phyloP scores from a whole-genome alignment of 495 filamentous ascomycete genomes.

The Aspergillus ostianus region DNA sequence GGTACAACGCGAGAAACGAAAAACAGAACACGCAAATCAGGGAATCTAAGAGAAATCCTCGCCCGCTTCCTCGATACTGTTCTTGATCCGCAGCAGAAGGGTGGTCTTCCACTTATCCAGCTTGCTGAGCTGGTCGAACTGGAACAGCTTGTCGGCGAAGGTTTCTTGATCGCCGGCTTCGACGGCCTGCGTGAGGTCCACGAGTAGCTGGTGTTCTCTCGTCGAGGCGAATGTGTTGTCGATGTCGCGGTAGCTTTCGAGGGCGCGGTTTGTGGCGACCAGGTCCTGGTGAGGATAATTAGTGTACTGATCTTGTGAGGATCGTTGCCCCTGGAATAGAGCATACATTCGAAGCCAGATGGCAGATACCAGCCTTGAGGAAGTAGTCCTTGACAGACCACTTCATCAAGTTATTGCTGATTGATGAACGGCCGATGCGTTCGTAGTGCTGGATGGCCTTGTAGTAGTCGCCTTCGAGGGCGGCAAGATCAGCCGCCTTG shows the following conservation, averaged over 20 bases:
- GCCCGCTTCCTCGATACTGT: constrained; percentile 68
- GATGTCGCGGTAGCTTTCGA: constrained; percentile 78
- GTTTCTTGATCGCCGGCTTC: constrained; percentile 71
- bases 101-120: constrained; percentile 96
- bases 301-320: neutral
- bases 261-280: constrained; percentile 70
- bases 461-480: constrained; percentile 75
- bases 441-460: constrained; percentile 80
- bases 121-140: constrained; percentile 85
- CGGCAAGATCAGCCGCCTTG: constrained; percentile 84
- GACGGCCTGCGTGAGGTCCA: constrained; percentile 68
- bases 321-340: neutral
- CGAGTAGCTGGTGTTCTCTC: constrained; percentile 75
- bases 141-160: constrained; percentile 82
- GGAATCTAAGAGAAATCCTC: constrained; percentile 67
- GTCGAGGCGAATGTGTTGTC: constrained; percentile 72
- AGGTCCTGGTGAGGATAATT: constrained; percentile 49
- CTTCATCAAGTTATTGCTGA: constrained; percentile 80
- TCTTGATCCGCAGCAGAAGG: constrained; percentile 78
- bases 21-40: constrained; percentile 17
- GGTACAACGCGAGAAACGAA: constrained; percentile 2
- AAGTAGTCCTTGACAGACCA: constrained; percentile 93
- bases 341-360: constrained; percentile 64
- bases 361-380: constrained; percentile 84
- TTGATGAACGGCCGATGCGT: constrained; percentile 66